Conservation (phyloP, 371 early-diverging fungal species). For the Rhizopus sp. region DNA sequence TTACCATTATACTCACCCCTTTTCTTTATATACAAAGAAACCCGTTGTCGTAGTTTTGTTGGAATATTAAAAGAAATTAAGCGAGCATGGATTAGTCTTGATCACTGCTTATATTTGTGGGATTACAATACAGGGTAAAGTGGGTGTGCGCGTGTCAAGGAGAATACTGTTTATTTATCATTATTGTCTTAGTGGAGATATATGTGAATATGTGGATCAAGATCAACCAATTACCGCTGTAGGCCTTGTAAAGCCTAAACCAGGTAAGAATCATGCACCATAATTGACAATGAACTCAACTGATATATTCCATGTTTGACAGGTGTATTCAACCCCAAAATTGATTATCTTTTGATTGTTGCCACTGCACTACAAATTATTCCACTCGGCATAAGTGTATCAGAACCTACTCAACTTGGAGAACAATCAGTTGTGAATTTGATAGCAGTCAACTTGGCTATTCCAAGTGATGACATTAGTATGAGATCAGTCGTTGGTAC, state of each 20-base stretch:
- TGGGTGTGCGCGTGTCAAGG: too few species aligned
- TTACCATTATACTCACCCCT: background rate
- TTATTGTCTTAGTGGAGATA: conserved; percentile 44
- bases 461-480: conserved; percentile 74
- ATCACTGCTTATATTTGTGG: conserved; percentile 78
- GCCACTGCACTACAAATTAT: conserved; percentile 86
- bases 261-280: conserved; percentile 35
- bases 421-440: background rate
- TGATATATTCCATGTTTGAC: conserved; percentile 2
- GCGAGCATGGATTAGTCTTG: conserved; percentile 83
- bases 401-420: conserved; percentile 3
- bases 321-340: conserved; percentile 76
- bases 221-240: conserved; percentile 85
- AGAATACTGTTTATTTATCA: background rate
- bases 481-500: conserved; percentile 76
- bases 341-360: conserved; percentile 79
- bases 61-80: conserved; percentile 82
- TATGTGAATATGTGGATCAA: conserved; percentile 79
- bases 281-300: background rate
- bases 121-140: conserved; percentile 68
- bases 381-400: conserved; percentile 50
- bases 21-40: conserved; percentile 35
- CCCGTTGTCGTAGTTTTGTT: conserved; percentile 79
- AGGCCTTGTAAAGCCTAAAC: conserved; percentile 74
- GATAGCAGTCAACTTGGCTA: conserved; percentile 65